phyloP scores from a whole-genome alignment of 305 asterid genomes.

The Fraxinus angustifolia region DNA sequence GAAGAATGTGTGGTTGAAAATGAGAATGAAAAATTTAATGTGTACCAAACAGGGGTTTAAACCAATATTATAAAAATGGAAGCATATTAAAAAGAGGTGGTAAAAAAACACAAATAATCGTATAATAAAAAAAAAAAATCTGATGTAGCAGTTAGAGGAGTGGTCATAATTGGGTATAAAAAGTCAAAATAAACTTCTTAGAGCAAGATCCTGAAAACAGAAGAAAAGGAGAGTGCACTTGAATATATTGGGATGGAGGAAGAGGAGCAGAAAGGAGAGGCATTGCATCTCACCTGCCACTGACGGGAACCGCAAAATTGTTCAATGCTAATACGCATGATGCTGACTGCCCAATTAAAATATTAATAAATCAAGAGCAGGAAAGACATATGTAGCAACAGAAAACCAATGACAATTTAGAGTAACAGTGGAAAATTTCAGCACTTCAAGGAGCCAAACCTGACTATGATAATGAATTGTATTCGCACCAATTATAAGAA shows the following conservation, averaged over 20 bases:
- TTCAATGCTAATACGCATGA: slow-evolving; percentile 81
- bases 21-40: too few relatives aligned
- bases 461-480: slow-evolving; percentile 95
- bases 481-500: slow-evolving; percentile 87
- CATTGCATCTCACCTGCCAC: slow-evolving; percentile 55
- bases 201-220: background rate
- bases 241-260: slow-evolving; percentile 15
- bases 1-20: too few relatives aligned
- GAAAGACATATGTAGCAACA: slow-evolving; percentile 19
- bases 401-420: background rate
- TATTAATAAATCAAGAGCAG: slow-evolving; percentile 26
- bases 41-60: too few relatives aligned
- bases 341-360: slow-evolving; percentile 61
- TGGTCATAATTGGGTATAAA: background rate
- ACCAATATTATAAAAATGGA: background rate
- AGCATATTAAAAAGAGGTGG: slow-evolving; percentile 8
- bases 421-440: slow-evolving; percentile 15
- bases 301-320: slow-evolving; percentile 69
- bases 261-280: slow-evolving; percentile 23
- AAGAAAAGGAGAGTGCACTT: background rate
- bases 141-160: background rate
- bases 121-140: background rate
- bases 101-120: background rate
- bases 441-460: slow-evolving; percentile 45
- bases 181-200: slow-evolving; percentile 13